A percentile compares a stretch with the other conserved stretches of the same genome.
Conservation (phyloP, 805 yeast genomes). For the Metschnikowia bowlesiae region DNA sequence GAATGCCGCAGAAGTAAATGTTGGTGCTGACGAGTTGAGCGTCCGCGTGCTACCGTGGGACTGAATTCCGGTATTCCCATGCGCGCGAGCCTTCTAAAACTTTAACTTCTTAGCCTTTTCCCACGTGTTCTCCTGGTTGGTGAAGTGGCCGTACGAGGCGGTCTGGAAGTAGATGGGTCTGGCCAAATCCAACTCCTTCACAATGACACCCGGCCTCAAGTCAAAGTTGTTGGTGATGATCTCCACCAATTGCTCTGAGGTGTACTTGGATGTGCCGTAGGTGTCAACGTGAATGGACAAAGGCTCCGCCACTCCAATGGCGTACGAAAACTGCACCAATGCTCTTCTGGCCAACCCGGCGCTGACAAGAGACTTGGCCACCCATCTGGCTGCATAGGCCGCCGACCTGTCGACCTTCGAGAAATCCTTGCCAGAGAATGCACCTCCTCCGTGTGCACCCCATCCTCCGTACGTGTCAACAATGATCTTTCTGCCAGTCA, state of each 20-base stretch:
- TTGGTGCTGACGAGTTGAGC: slow-evolving; percentile 45
- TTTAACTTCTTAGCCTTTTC: slow-evolving; percentile 87
- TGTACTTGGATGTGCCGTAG: slow-evolving; percentile 92
- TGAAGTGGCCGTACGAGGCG: slow-evolving; percentile 99
- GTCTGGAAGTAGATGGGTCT: slow-evolving; percentile 99
- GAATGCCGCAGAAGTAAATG: slow-evolving; percentile 15
- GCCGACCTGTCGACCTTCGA: slow-evolving; percentile 99
- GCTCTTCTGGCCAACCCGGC: slow-evolving; percentile 97
- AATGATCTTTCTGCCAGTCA: slow-evolving; percentile 98
- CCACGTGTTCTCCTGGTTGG: slow-evolving; percentile 98
- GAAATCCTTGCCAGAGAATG: slow-evolving; percentile 99
- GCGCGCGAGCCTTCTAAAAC: slow-evolving; percentile 35
- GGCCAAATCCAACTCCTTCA: slow-evolving; percentile 92
- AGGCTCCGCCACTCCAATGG: slow-evolving; percentile 99
- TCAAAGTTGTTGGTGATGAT: slow-evolving; percentile 94
- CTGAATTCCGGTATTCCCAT: slow-evolving; percentile 25
- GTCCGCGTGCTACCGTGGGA: slow-evolving; percentile 28
- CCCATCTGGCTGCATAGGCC: slow-evolving; percentile 99
- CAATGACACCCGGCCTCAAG: slow-evolving; percentile 99
- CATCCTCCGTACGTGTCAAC: slow-evolving; percentile 99
- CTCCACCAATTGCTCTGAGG: slow-evolving; percentile 84
- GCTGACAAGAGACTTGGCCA: slow-evolving; percentile 93
- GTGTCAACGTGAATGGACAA: slow-evolving; percentile 96
- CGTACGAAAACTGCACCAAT: slow-evolving; percentile 97
- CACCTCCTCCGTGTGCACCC: slow-evolving; percentile 99